Percentiles rank a stretch among this genome's conserved stretches.
Conservation (phyloP, 2,329 filamentous ascomycete genomes). For the Arthroderma uncinatum region DNA sequence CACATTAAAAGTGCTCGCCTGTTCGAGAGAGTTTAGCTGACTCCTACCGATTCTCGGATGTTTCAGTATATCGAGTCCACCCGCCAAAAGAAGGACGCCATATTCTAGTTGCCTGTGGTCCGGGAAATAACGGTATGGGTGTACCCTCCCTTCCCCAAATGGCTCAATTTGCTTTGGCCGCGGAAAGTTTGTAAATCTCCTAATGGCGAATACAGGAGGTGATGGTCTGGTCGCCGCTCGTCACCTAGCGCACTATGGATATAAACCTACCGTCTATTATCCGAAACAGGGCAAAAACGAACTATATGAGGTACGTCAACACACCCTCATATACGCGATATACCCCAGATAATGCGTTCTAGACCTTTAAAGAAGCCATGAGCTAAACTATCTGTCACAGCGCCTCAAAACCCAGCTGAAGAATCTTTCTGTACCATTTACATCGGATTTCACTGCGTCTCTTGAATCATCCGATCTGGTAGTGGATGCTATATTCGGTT, state of each 20-base stretch:
- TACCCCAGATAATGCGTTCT: conserved; percentile 17
- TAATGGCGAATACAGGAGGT: conserved; percentile 48
- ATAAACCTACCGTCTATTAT: conserved; percentile 79
- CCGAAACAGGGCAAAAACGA: conserved; percentile 87
- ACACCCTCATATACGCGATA: conserved; percentile 8
- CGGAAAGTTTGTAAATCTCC: neutral
- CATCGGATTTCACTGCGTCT: conserved; percentile 61
- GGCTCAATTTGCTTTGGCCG: neutral
- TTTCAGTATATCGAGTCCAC: conserved; percentile 68
- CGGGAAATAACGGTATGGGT: conserved; percentile 50
- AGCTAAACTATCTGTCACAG: conserved; percentile 31
- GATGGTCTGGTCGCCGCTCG: conserved; percentile 91
- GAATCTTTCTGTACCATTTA: conserved; percentile 72
- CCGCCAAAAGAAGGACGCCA: conserved; percentile 59
- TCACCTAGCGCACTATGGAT: conserved; percentile 85
- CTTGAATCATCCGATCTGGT: conserved; percentile 63
- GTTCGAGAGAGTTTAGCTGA: neutral
- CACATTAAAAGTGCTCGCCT: neutral
- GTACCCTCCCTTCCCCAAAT: neutral
- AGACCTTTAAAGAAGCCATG: neutral
- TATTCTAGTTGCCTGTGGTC: conserved; percentile 82
- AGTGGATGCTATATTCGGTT: conserved; percentile 89
- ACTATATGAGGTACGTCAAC: conserved; percentile 61
- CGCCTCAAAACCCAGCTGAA: conserved; percentile 75
- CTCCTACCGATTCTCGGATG: neutral